phyloP scores from a whole-genome alignment of 257 asterid species.

The Penstemon davidsonii region DNA sequence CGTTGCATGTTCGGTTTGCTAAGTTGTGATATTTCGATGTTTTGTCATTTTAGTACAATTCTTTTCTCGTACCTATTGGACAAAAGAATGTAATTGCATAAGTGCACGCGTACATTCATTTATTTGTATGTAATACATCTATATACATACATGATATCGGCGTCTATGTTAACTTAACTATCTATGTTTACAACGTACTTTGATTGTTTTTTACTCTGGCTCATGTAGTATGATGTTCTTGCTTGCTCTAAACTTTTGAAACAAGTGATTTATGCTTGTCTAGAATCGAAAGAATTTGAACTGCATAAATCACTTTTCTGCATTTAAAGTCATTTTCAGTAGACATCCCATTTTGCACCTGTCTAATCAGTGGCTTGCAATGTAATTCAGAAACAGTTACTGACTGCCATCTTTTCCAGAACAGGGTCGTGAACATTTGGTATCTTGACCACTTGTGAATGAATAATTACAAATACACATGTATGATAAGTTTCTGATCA shows the following conservation, averaged over 20 bases:
- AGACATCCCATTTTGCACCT: background rate
- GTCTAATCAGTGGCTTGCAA: background rate
- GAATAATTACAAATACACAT: conserved; percentile 34
- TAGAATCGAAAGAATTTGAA: background rate
- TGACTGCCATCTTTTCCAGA: conserved; percentile 3
- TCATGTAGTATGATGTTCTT: background rate
- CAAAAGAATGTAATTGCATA: background rate
- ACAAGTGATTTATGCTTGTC: conserved; percentile 14
- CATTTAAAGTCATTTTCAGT: background rate
- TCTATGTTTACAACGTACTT: background rate
- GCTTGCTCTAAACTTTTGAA: background rate
- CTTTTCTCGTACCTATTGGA: background rate
- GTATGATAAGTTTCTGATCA: conserved; percentile 16
- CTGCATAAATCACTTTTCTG: background rate
- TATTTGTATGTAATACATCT: background rate
- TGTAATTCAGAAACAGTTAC: background rate
- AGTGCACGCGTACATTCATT: background rate
- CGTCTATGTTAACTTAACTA: background rate
- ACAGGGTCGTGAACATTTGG: no score
- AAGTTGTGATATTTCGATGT: no score
- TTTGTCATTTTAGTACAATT: no score
- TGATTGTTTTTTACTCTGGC: background rate
- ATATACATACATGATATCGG: background rate
- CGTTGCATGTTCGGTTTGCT: no score
- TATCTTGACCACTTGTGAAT: conserved; percentile 25